phyloP scores from a whole-genome alignment of 345 rosid genomes.

The Eucalyptus curtisii region DNA sequence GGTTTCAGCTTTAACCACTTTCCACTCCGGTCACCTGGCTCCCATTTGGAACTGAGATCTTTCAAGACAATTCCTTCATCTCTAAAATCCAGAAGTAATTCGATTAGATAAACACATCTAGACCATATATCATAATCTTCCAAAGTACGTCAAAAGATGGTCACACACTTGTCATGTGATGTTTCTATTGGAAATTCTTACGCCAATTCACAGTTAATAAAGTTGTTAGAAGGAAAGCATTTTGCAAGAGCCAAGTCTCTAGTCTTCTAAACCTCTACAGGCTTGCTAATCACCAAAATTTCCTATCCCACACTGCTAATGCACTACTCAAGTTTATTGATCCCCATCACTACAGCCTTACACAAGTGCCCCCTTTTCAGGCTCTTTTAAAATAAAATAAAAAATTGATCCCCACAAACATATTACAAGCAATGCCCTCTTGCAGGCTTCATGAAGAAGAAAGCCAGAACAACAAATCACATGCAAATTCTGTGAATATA shows the following conservation, averaged over 20 bases:
- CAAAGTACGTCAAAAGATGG: neutral
- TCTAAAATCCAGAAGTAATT: constrained; percentile 10
- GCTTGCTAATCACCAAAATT: neutral
- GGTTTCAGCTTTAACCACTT: constrained; percentile 98
- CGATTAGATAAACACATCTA: neutral
- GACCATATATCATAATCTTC: neutral
- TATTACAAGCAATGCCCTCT: neutral
- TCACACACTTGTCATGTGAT: neutral
- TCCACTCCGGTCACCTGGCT: constrained; percentile 94
- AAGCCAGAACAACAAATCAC: neutral
- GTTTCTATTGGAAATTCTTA: neutral
- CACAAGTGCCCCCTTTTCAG: neutral
- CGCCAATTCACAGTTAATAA: neutral
- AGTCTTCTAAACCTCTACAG: neutral
- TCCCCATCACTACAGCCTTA: neutral
- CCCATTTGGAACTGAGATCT: constrained; percentile 94
- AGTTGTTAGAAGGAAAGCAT: neutral
- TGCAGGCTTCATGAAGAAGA: neutral
- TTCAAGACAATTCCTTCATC: constrained; percentile 89
- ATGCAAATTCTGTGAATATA: neutral
- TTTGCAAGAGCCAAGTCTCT: neutral
- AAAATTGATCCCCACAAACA: neutral
- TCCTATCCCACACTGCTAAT: neutral
- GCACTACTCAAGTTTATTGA: neutral
- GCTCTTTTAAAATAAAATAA: neutral